A percentile compares a stretch with the other conserved stretches of the same genome.
Conservation (phyloP, 2,329 filamentous ascomycete genomes). For the Decorospora gaudefroyi region DNA sequence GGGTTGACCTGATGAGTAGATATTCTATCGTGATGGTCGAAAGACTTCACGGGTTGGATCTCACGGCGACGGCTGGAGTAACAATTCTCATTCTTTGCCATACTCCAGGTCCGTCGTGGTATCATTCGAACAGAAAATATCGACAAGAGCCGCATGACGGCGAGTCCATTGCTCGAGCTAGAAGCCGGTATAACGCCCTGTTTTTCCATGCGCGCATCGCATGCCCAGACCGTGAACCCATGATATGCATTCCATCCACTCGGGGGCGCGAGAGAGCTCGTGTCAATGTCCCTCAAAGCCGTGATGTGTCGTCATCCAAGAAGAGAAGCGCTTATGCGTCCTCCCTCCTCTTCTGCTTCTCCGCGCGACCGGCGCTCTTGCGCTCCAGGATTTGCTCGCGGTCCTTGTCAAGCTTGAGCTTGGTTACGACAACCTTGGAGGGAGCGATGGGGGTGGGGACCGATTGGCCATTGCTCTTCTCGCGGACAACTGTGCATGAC, state of each 20-base stretch:
- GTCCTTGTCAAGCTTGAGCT: conserved; percentile 98
- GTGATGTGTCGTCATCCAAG: conserved; percentile 48
- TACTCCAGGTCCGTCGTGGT: conserved; percentile 34
- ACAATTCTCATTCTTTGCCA: conserved; percentile 31
- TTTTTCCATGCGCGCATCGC: conserved; percentile 43
- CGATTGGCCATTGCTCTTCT: conserved; percentile 96
- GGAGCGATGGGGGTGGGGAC: conserved; percentile 93
- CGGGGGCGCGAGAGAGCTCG: conserved; percentile 40
- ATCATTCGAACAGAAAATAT: conserved; percentile 40
- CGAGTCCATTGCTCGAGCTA: conserved; percentile 47
- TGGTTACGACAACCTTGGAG: conserved; percentile 97
- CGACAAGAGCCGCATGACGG: conserved; percentile 42
- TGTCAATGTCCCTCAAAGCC: conserved; percentile 43
- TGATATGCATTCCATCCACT: conserved; percentile 49
- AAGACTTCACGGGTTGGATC: conserved; percentile 21
- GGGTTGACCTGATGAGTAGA: conserved; percentile 88
- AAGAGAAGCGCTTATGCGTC: conserved; percentile 52
- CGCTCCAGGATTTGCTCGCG: conserved; percentile 85
- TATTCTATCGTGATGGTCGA: conserved; percentile 70
- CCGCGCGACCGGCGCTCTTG: conserved; percentile 79
- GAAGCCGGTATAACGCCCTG: conserved; percentile 46
- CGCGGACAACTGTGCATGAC: conserved; percentile 69
- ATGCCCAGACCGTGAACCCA: conserved; percentile 44
- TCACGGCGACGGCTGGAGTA: conserved; percentile 34
- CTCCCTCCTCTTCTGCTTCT: conserved; percentile 68